A percentile compares a stretch with the other conserved stretches of the same genome.
These are phyloP conservation scores for Orbilia javanica DNA, from an alignment of 2,329 filamentous ascomycete species.

Conservation along the genomic window DNA sequence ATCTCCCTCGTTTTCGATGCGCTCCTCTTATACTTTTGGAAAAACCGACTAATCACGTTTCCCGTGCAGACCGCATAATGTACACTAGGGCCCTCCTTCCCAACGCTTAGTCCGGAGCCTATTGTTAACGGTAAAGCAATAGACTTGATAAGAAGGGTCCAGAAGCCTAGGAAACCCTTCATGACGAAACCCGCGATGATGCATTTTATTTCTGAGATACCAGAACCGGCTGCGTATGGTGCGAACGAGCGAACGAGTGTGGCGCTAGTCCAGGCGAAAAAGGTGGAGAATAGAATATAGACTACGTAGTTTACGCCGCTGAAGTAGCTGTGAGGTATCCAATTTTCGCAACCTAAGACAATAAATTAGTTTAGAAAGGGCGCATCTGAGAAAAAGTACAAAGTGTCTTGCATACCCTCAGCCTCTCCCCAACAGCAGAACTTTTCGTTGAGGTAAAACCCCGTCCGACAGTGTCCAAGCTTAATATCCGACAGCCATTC, in stretches of 20 bases:
- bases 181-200: conserved; percentile 99
- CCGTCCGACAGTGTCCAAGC: conserved; percentile 92
- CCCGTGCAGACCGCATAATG: conserved; percentile 98
- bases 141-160: conserved; percentile 94
- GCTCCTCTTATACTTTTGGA: conserved; percentile 90
- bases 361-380: conserved; percentile 20
- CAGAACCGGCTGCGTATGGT: conserved; percentile 94
- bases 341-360: conserved; percentile 81
- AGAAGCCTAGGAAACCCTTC: conserved; percentile 94
- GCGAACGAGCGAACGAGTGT: conserved; percentile 90
- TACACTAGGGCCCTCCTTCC: conserved; percentile 98
- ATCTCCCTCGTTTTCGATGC: conserved; percentile 96
- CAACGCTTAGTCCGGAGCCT: conserved; percentile 91
- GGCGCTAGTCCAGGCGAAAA: conserved; percentile 86
- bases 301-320: conserved; percentile 84
- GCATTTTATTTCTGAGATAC: conserved; percentile 99
- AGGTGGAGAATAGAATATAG: conserved; percentile 84
- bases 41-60: conserved; percentile 93
- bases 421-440: conserved; percentile 99
- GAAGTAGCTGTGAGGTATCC: conserved; percentile 88
- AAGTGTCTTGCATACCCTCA: conserved; percentile 70
- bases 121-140: conserved; percentile 91
- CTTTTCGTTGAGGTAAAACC: conserved; percentile 95
- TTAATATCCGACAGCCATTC: conserved; percentile 98
- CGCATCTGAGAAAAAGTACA: conserved; percentile 20